Percentiles rank a stretch among this genome's conserved stretches.
Evolutionary conservation across 2,329 filamentous ascomycete genomes (phyloP).

Genomic region (Nakataea oryzae): DNA sequence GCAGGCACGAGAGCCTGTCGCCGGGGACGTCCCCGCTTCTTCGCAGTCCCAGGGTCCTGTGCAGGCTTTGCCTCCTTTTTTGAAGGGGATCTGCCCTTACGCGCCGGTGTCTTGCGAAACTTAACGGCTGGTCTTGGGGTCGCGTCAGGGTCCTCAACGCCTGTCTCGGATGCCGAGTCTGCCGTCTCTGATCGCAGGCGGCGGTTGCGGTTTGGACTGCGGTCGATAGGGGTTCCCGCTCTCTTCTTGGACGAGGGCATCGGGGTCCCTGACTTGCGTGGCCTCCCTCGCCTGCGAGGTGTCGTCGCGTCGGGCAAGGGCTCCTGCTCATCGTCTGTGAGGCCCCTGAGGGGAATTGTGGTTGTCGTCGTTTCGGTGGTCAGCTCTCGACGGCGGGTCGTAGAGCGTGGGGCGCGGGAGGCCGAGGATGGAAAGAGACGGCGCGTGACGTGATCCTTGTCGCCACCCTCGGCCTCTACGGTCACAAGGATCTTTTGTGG

Average conservation of each 20-base stretch:
- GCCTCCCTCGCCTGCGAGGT: slow-evolving; percentile 33
- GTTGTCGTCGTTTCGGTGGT: slow-evolving; percentile 39
- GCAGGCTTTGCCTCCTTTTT: slow-evolving; percentile 16
- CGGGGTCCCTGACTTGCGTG: slow-evolving; percentile 42
- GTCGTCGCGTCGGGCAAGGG: slow-evolving; percentile 19
- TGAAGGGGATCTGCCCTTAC: slow-evolving; percentile 1
- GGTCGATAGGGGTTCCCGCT: slow-evolving; percentile 31
- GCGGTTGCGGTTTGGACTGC: slow-evolving; percentile 21
- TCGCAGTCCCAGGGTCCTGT: slow-evolving; percentile 10
- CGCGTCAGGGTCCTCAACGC: slow-evolving; percentile 18
- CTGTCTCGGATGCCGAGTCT: slow-evolving; percentile 12
- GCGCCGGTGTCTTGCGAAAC: slow-evolving; percentile 10
- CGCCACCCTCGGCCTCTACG: slow-evolving; percentile 35
- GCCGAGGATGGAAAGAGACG: slow-evolving; percentile 22
- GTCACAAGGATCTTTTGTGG: slow-evolving; percentile 45
- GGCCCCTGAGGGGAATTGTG: slow-evolving; percentile 34
- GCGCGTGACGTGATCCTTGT: slow-evolving; percentile 17
- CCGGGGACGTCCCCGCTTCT: slow-evolving; percentile 20
- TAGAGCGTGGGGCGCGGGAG: slow-evolving; percentile 28
- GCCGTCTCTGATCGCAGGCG: slow-evolving; percentile 13
- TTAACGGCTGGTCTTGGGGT: slow-evolving; percentile 12
- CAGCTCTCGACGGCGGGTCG: slow-evolving; percentile 22
- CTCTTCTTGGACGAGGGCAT: slow-evolving; percentile 30
- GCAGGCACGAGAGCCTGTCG: slow-evolving; percentile 14
- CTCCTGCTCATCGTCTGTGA: slow-evolving; percentile 30